Evolutionary conservation across 805 yeast species (phyloP).

Genomic region (Barnettozyma siamensis): DNA sequence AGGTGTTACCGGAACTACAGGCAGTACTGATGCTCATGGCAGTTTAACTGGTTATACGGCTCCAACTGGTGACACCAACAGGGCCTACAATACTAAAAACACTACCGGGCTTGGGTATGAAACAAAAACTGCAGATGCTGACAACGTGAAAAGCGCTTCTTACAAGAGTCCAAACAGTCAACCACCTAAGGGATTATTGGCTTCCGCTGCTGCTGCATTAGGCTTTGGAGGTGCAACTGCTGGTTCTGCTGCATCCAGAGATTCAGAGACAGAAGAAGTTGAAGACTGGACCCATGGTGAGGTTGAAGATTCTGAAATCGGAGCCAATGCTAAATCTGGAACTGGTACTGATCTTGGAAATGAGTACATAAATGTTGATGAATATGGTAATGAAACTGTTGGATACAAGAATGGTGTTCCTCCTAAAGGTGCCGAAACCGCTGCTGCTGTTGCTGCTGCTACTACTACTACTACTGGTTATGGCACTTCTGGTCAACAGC

Average conservation of each 20-base stretch:
- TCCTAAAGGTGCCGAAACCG: conserved; percentile 13
- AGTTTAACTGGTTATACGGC: no score
- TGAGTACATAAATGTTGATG: conserved; percentile 8
- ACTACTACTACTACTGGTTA: background rate
- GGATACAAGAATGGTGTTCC: conserved; percentile 18
- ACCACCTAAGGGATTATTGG: conserved; percentile 1
- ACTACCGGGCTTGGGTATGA: no score
- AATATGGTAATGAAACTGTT: conserved; percentile 11
- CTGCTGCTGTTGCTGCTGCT: conserved; percentile 12
- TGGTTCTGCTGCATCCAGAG: background rate
- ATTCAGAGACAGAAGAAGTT: background rate
- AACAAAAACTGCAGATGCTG: background rate
- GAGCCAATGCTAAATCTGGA: conserved; percentile 13
- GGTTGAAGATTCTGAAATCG: conserved; percentile 12
- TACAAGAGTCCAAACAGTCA: background rate
- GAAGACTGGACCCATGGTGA: background rate
- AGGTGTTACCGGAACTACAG: conserved; percentile 9
- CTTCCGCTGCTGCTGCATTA: conserved; percentile 11
- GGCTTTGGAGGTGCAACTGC: conserved; percentile 9
- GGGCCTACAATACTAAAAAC: no score
- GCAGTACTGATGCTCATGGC: no score
- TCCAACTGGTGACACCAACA: no score
- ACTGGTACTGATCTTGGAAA: conserved; percentile 5
- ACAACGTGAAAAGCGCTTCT: background rate
- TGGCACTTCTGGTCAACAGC: conserved; percentile 1